Evolutionary conservation across 345 rosid genomes (phyloP).

Genomic region (Populus tremula): DNA sequence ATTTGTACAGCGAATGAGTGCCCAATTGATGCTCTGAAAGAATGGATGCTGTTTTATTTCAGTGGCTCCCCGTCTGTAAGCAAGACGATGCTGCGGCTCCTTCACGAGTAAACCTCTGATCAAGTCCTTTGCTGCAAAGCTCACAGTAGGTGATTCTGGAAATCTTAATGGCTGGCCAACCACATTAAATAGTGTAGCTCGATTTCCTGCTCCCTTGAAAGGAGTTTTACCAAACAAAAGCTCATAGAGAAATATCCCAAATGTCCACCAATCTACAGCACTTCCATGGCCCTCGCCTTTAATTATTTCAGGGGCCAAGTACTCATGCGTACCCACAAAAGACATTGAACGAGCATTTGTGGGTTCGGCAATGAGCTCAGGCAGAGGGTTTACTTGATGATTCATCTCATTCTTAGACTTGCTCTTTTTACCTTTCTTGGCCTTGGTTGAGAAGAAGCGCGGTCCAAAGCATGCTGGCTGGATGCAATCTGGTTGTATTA

Average conservation of each 20-base stretch:
- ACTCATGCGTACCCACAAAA: constrained; percentile 34
- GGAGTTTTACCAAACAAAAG: constrained; percentile 36
- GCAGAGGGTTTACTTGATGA: constrained; percentile 24
- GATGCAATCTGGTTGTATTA: constrained; percentile 32
- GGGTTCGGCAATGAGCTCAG: constrained; percentile 35
- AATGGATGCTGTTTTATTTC: constrained; percentile 37
- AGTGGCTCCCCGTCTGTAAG: constrained; percentile 36
- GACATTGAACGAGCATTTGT: constrained; percentile 37
- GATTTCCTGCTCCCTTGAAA: constrained; percentile 34
- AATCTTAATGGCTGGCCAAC: constrained; percentile 34
- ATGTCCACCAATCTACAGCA: constrained; percentile 39
- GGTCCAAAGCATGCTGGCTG: constrained; percentile 35
- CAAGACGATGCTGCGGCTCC: constrained; percentile 33
- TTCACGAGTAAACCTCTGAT: constrained; percentile 37
- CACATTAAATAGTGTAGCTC: constrained; percentile 35
- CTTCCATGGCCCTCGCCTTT: constrained; percentile 39
- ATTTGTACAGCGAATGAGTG: constrained; percentile 29
- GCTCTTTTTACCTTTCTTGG: constrained; percentile 20
- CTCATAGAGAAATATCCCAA: constrained; percentile 35
- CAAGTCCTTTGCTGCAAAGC: constrained; percentile 37
- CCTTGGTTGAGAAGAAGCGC: constrained; percentile 20
- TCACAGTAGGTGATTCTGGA: constrained; percentile 30
- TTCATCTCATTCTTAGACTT: constrained; percentile 24
- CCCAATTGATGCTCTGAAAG: constrained; percentile 34
- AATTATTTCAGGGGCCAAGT: constrained; percentile 34